phyloP scores from a whole-genome alignment of 2,329 filamentous ascomycete genomes.

The Alternaria consortialis region DNA sequence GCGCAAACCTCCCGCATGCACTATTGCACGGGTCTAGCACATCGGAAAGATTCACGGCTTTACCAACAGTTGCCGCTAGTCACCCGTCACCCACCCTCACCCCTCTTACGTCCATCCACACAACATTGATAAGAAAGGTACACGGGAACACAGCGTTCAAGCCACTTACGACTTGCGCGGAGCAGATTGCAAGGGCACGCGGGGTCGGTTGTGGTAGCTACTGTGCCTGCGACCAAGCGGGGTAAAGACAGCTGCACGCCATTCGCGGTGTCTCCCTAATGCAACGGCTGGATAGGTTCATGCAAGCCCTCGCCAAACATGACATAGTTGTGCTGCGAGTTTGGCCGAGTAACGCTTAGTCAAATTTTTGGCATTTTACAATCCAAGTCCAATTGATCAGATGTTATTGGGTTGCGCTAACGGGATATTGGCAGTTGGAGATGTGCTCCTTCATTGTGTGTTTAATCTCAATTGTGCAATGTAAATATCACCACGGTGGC shows the following conservation, averaged over 20 bases:
- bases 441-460: neutral
- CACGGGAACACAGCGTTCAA: neutral
- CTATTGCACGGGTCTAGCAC: neutral
- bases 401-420: neutral
- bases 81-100: neutral
- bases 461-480: neutral
- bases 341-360: neutral
- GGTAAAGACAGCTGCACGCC: slow-evolving; percentile 7
- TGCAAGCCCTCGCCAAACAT: slow-evolving; percentile 3
- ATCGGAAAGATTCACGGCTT: slow-evolving; percentile 4
- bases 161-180: neutral
- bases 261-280: neutral
- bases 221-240: neutral
- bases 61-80: neutral
- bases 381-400: neutral
- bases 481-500: neutral
- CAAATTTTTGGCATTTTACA: neutral
- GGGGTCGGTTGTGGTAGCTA: neutral
- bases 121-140: neutral
- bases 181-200: neutral
- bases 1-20: neutral
- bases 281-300: slow-evolving; percentile 2
- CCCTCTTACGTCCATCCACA: neutral
- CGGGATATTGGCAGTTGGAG: neutral
- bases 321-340: neutral